phyloP scores from a whole-genome alignment of 495 filamentous ascomycete genomes.

The Clavariopsis aquatica region DNA sequence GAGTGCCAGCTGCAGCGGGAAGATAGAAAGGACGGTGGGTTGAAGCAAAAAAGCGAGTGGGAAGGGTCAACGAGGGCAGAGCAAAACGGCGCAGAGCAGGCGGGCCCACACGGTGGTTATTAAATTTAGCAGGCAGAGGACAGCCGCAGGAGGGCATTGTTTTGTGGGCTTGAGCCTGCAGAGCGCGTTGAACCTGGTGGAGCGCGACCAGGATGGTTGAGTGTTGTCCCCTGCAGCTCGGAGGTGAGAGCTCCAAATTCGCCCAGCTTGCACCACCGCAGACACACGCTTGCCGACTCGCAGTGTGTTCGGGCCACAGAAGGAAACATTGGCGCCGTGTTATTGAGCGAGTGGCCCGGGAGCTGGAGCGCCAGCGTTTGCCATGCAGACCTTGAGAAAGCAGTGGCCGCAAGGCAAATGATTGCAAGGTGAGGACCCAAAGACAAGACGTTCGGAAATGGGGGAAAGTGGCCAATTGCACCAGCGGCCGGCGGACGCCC shows the following conservation, averaged over 20 bases:
- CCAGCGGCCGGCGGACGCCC: conserved; percentile 6
- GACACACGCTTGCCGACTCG: conserved; percentile 13
- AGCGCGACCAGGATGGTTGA: conserved; percentile 27
- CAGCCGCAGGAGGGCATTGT: conserved; percentile 26
- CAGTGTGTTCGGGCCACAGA: conserved; percentile 14
- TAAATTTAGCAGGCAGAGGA: conserved; percentile 34
- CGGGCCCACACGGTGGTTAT: conserved; percentile 24
- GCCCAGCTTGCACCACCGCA: conserved; percentile 21
- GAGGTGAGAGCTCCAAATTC: conserved; percentile 22
- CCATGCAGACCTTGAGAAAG: neutral
- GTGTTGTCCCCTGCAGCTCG: conserved; percentile 23
- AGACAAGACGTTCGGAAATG: conserved; percentile 17
- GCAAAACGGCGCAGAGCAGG: conserved; percentile 15
- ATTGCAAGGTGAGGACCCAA: neutral
- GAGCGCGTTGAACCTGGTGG: conserved; percentile 35
- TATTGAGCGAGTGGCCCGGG: conserved; percentile 7
- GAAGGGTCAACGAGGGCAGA: conserved; percentile 19
- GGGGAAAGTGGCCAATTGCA: conserved; percentile 2
- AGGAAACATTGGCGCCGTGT: conserved; percentile 25
- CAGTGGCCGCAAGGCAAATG: neutral
- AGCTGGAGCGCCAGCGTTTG: conserved; percentile 4
- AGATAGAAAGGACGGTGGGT: conserved; percentile 16
- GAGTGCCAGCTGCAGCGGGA: conserved; percentile 3
- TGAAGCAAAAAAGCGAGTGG: conserved; percentile 16
- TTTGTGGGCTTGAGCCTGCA: conserved; percentile 33